Base-by-base conservation (phyloP, 257 asterid species). In the Cruciata laevipes region DNA sequence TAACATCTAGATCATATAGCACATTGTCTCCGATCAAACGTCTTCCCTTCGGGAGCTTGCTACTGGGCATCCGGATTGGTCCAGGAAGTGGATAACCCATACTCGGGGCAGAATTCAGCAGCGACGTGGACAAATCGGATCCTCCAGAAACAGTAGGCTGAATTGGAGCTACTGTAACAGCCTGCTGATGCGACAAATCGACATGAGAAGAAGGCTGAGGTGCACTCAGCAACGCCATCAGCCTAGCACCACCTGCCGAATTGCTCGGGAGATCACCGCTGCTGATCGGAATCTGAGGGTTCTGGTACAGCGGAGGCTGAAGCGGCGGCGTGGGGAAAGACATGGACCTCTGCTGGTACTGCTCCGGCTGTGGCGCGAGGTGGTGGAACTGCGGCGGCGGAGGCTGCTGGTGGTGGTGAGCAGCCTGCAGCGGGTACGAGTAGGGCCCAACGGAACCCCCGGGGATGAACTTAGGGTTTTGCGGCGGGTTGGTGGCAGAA, bases 11-110 rank as follows among this genome's bases (percentile, higher is more conserved):
- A 67, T 94, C 99, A 31, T 94, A 94, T 12, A 79, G 83, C 56
- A 86, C 57, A 24, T 72, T 81, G 71, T 87, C 91, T 44, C 96
- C 98, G 0, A 70, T 67, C 79, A 94, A 78, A 80, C 83, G 96
- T 73, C 99, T 77, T 33, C 99, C 99, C 71, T 90, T 94, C 12
- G 99, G 99, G 35, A 87, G 81, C 84, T 90, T 90, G 74, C 87
- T 89, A 65, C 98, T 94, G 0, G 85, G 84, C 98, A 94, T 87
- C 49, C 99, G 80, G 83, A 86, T 74, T 61, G 87, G 76, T 5
- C 83, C 83, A 42, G 82, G 85, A 65, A 80, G 85, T 0, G 85
- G 65, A 68, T 69, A 75, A 24, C 78, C 87, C 53, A 74, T n/a
- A 47, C 77, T 81, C 6, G 82, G 81, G 18, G 82, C 86, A 6